Conservation (phyloP, 2,329 filamentous ascomycete species). For the Colletotrichum orchidophilum region DNA sequence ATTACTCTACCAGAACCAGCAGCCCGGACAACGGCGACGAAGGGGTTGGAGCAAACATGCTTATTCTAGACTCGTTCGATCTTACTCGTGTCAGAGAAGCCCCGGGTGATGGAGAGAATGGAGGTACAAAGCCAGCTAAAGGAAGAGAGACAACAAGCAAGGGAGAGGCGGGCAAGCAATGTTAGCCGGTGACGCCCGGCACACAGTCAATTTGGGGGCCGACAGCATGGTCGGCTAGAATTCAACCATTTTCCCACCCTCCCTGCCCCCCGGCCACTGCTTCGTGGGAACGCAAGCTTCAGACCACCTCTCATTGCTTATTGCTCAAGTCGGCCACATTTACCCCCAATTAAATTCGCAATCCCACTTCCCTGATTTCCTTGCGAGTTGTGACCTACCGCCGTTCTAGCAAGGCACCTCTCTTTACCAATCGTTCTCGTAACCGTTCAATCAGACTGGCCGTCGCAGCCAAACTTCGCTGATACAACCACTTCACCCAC, state of each 20-base stretch:
- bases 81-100: background rate
- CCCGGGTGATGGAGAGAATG: background rate
- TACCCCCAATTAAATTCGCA: conserved; percentile 16
- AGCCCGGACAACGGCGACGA: background rate
- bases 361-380: conserved; percentile 11
- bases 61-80: conserved; percentile 8
- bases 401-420: background rate
- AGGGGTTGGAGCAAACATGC: background rate
- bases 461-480: background rate
- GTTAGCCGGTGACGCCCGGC: conserved; percentile 23
- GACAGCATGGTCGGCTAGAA: conserved; percentile 19
- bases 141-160: conserved; percentile 27
- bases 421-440: background rate
- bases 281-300: conserved; percentile 32
- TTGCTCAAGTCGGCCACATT: conserved; percentile 22
- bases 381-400: conserved; percentile 10
- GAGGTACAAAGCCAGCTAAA: conserved; percentile 5
- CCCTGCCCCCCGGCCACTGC: conserved; percentile 14
- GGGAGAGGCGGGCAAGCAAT: conserved; percentile 18
- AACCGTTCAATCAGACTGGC: background rate
- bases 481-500: background rate
- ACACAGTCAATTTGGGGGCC: conserved; percentile 26
- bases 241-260: conserved; percentile 18
- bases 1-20: conserved; percentile 8
- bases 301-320: conserved; percentile 32